These are phyloP conservation scores for Geotrichum reessii DNA, from an alignment of 1,139 yeast species.

Conservation along the genomic window DNA sequence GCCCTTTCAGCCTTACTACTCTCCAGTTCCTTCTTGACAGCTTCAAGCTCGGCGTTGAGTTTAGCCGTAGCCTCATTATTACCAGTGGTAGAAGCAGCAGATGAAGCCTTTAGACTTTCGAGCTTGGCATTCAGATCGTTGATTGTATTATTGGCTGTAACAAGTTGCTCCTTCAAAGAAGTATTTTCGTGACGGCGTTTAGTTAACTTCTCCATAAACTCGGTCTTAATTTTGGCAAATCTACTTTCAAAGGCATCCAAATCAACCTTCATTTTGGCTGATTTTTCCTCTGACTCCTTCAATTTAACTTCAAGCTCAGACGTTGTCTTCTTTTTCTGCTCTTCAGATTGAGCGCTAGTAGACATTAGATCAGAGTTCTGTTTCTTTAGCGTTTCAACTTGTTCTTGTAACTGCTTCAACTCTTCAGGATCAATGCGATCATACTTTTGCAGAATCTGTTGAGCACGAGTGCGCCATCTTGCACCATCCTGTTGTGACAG, in stretches of 20 bases:
- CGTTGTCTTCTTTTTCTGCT: conserved; percentile 6
- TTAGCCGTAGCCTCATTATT: neutral
- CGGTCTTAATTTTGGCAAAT: conserved; percentile 28
- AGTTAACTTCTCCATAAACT: conserved; percentile 31
- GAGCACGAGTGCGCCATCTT: conserved; percentile 50
- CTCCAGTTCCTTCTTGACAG: conserved; percentile 13
- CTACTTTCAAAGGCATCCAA: conserved; percentile 22
- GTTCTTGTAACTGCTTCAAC: conserved; percentile 35
- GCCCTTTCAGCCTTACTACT: conserved; percentile 21
- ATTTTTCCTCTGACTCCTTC: conserved; percentile 13
- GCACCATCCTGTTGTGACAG: conserved; percentile 42
- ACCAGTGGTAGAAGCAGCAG: conserved; percentile 24
- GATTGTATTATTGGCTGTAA: conserved; percentile 19
- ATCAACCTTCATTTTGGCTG: conserved; percentile 8
- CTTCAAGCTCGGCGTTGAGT: conserved; percentile 18
- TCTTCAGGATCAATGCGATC: conserved; percentile 45
- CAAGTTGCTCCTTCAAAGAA: conserved; percentile 24
- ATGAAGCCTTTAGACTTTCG: conserved; percentile 26
- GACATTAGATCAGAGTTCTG: conserved; percentile 19
- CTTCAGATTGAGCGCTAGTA: conserved; percentile 3
- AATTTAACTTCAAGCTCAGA: conserved; percentile 8
- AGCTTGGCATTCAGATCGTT: conserved; percentile 21
- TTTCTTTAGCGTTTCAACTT: conserved; percentile 34
- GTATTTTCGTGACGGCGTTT: conserved; percentile 27
- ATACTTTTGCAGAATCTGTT: conserved; percentile 42